Base-by-base conservation (phyloP, 176 grass and related monocot genomes). In the Phoenix roebelenii region DNA sequence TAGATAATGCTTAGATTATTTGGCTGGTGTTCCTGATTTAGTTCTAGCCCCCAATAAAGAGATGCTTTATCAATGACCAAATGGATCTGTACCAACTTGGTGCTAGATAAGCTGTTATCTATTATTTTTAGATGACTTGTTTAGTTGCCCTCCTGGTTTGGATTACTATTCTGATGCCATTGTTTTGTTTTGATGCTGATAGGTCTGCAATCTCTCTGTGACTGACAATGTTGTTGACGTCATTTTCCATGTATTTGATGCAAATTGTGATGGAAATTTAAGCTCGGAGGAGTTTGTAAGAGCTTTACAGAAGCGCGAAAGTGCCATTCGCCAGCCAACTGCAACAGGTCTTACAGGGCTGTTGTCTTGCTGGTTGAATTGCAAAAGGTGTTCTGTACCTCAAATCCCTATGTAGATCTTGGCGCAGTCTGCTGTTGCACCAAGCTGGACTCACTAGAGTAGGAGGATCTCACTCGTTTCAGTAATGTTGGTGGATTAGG, bases 221-320 rank as follows among this genome's bases (percentile, higher is more conserved):
- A 80, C 84, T 20, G 83, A 91, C 30, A 91, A 66, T 67, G 80
- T 91, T n/a, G 63, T 97, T 3, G 84, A 97, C 52, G 63, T 97
- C 53, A 73, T 97, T 64, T 97, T 97, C 74, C 79, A 83, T 50
- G 72, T 97, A 25, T 92, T 97, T 3, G 84, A 97, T 39, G 59
- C 84, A 7, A 88, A 92, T 51, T 16, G 28, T n/a, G 93, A 97
- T 39, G 84, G 93, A 4, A 77, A 65, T 66, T 62, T 97, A 50
- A 97, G 93, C 76, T 64, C 76, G 0, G 76, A 78, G 26, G 93
- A 97, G 67, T 97, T 97, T 16, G 60, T 97, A 56, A 83, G 70
- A 59, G 84, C 93, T 14, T 58, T 97, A 51, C 81, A 88, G 59
- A 90, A 78, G 65, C 69, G 83, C 62, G 91, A 90, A 65, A 68